Conservation (phyloP, 2,329 filamentous ascomycete genomes). For the Colletotrichum spaethianum region DNA sequence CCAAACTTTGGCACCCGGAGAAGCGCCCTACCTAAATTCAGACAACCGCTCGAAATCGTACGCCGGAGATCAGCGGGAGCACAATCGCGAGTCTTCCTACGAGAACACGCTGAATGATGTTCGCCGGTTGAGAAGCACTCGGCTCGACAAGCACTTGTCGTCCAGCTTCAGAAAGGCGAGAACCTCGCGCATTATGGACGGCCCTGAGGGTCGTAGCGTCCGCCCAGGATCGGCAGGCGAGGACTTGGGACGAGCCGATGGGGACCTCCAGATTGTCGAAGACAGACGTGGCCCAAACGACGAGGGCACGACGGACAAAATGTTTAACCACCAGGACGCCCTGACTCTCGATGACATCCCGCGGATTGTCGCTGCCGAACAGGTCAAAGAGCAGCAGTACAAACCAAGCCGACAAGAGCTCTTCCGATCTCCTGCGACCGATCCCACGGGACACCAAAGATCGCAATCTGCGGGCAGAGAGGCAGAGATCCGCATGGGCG, state of each 20-base stretch:
- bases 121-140: conserved; percentile 89
- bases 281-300: conserved; percentile 75
- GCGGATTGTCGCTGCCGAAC: conserved; percentile 93
- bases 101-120: conserved; percentile 98
- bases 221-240: conserved; percentile 81
- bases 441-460: conserved; percentile 75
- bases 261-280: conserved; percentile 82
- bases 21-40: conserved; percentile 66
- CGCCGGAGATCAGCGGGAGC: conserved; percentile 72
- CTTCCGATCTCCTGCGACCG: conserved; percentile 68
- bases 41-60: conserved; percentile 83
- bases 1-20: conserved; percentile 34
- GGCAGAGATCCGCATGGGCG: conserved; percentile 65
- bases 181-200: conserved; percentile 93
- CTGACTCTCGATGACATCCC: conserved; percentile 97
- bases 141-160: conserved; percentile 93
- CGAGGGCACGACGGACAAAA: conserved; percentile 81
- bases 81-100: conserved; percentile 82
- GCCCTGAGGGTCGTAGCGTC: conserved; percentile 77
- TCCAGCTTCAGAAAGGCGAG: conserved; percentile 92
- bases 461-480: conserved; percentile 70
- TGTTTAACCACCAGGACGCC: conserved; percentile 91
- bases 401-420: conserved; percentile 80
- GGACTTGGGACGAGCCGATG: conserved; percentile 67
- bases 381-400: conserved; percentile 87